A percentile compares a stretch with the other conserved stretches of the same genome.
Evolutionary conservation across 169 alveolate genomes (phyloP).

Genomic region (Plasmodium gallinaceum): DNA sequence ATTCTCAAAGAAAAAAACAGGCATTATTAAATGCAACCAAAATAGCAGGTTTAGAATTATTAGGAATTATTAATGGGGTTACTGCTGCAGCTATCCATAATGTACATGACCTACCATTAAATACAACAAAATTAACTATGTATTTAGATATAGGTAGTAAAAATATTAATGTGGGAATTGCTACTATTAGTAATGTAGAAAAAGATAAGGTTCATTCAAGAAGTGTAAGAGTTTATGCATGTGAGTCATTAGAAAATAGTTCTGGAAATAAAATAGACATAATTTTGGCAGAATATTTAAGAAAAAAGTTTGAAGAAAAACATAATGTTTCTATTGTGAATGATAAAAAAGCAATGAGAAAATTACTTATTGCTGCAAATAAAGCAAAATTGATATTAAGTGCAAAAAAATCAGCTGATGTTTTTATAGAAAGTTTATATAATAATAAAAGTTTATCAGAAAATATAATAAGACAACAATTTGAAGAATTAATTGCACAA

Average conservation of each 20-base stretch:
- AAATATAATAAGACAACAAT: conserved; percentile 79
- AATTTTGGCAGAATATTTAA: conserved; percentile 61
- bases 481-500: conserved; percentile 75
- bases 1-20: conserved; percentile 80
- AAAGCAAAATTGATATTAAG: conserved; percentile 71
- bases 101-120: conserved; percentile 81
- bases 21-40: conserved; percentile 82
- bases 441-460: conserved; percentile 71
- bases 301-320: conserved; percentile 76
- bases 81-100: conserved; percentile 84
- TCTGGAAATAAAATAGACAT: conserved; percentile 74
- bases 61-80: conserved; percentile 81
- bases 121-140: conserved; percentile 81
- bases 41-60: conserved; percentile 84
- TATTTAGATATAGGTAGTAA: conserved; percentile 86
- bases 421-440: conserved; percentile 69
- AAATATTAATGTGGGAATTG: conserved; percentile 83
- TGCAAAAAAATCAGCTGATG: conserved; percentile 73
- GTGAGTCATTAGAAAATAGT: conserved; percentile 63
- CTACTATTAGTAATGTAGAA: conserved; percentile 66
- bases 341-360: conserved; percentile 75
- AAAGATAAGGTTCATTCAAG: conserved; percentile 51
- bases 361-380: conserved; percentile 71
- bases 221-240: conserved; percentile 70
- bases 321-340: conserved; percentile 38